These are phyloP conservation scores for Lasiodiplodia gonubiensis DNA, from an alignment of 2,329 filamentous ascomycete species.

Conservation along the genomic window DNA sequence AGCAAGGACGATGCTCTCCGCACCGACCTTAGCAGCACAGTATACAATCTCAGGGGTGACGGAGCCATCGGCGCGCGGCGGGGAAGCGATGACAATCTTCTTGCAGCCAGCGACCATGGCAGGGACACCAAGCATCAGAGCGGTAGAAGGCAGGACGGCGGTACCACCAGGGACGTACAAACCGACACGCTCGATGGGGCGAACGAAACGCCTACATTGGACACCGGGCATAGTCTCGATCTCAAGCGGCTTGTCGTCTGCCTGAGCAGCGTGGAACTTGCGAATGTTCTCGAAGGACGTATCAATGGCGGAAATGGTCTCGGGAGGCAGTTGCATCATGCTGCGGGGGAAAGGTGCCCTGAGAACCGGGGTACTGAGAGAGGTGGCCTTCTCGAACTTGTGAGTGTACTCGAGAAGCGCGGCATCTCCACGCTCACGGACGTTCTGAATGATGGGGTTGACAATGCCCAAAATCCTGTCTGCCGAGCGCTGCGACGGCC, in stretches of 20 bases:
- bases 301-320: conserved; percentile 92
- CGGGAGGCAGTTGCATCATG: conserved; percentile 82
- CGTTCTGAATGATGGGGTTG: conserved; percentile 86
- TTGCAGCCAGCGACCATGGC: conserved; percentile 97
- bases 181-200: conserved; percentile 94
- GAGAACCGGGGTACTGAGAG: conserved; percentile 85
- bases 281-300: conserved; percentile 91
- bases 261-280: conserved; percentile 91
- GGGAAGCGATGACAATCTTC: conserved; percentile 91
- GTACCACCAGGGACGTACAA: conserved; percentile 96
- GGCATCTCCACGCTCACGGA: conserved; percentile 82
- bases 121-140: conserved; percentile 96
- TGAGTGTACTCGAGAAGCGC: conserved; percentile 92
- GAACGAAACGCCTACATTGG: conserved; percentile 87
- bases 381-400: conserved; percentile 96
- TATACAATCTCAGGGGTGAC: conserved; percentile 98
- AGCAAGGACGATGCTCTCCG: conserved; percentile 92
- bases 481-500: conserved; percentile 93
- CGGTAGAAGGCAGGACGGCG: conserved; percentile 94
- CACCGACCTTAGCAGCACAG: conserved; percentile 93
- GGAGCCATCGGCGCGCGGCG: conserved; percentile 85
- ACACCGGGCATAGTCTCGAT: conserved; percentile 99
- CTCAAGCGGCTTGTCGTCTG: conserved; percentile 77
- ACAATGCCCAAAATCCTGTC: conserved; percentile 92
- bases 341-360: conserved; percentile 84